Conservation (phyloP, 768 basidiomycete species). For the Podaxis sp. region DNA sequence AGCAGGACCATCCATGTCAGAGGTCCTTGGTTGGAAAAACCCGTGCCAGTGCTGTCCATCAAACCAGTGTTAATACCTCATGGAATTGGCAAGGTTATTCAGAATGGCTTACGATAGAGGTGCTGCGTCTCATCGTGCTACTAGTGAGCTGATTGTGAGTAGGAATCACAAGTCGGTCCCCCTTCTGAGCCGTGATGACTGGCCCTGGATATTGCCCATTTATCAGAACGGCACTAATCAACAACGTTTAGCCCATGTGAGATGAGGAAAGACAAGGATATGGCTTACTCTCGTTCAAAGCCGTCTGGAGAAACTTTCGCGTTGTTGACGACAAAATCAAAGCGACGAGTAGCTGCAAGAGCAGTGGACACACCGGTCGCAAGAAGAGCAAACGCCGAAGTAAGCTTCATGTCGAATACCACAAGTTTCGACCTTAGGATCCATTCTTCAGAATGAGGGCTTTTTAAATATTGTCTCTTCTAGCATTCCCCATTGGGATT, state of each 20-base stretch:
- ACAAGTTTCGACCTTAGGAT: background rate
- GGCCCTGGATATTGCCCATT: background rate
- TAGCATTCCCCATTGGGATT: too few relatives aligned
- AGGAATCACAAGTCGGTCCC: background rate
- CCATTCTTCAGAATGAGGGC: too few relatives aligned
- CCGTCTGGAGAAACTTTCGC: conserved; percentile 49
- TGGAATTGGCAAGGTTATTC: background rate
- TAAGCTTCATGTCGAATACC: conserved; percentile 1
- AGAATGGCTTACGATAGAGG: conserved; percentile 22
- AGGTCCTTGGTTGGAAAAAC: conserved; percentile 22
- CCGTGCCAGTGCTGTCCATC: conserved; percentile 23
- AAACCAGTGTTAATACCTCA: background rate
- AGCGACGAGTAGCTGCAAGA: background rate
- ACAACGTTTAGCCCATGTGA: too few relatives aligned
- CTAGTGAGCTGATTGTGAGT: conserved; percentile 32
- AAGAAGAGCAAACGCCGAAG: background rate
- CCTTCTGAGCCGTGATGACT: background rate
- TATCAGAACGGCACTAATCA: conserved; percentile 13
- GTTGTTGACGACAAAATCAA: conserved; percentile 37
- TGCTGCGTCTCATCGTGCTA: conserved; percentile 30
- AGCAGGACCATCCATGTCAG: conserved; percentile 27
- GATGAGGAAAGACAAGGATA: background rate
- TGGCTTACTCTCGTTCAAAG: conserved; percentile 28
- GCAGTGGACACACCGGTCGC: background rate
- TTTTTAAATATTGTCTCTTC: too few relatives aligned